Percentiles rank a stretch among this genome's conserved stretches.
phyloP scores from a whole-genome alignment of 1,284 basidiomycete genomes.

The Peniophora sp. region DNA sequence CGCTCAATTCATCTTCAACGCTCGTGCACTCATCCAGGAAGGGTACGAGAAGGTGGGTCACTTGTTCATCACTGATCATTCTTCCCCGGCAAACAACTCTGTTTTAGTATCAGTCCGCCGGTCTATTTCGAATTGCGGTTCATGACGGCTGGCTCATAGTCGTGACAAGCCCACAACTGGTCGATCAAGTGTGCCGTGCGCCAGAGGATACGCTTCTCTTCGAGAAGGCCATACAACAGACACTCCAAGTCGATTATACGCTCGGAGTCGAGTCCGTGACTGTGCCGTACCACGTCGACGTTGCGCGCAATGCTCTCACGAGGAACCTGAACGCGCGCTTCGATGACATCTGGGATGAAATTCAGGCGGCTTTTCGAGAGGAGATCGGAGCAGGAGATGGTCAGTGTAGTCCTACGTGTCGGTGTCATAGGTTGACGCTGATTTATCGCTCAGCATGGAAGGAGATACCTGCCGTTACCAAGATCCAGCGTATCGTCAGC shows the following conservation, averaged over 20 bases:
- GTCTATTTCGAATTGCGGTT: conserved; percentile 26
- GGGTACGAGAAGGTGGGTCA: conserved; percentile 20
- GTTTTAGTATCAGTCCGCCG: conserved; percentile 17
- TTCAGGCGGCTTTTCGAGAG: conserved; percentile 20
- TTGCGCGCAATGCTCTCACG: conserved; percentile 25
- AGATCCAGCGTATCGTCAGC: conserved; percentile 30
- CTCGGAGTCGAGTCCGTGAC: conserved; percentile 4
- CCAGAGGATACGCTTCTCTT: conserved; percentile 46
- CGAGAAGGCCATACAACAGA: conserved; percentile 55
- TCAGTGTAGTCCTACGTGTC: neutral
- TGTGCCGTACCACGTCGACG: conserved; percentile 22
- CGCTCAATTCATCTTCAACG: conserved; percentile 12
- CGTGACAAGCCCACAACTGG: conserved; percentile 18
- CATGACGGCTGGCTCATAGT: conserved; percentile 24
- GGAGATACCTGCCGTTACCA: conserved; percentile 20
- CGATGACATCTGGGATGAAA: conserved; percentile 26
- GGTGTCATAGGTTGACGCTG: neutral
- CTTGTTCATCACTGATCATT: neutral
- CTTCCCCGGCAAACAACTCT: neutral
- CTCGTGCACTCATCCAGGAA: conserved; percentile 15
- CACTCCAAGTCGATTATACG: conserved; percentile 8
- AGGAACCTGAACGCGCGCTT: conserved; percentile 23
- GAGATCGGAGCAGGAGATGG: conserved; percentile 16
- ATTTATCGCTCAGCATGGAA: conserved; percentile 29
- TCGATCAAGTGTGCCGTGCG: conserved; percentile 26